phyloP scores from a whole-genome alignment of 306 rosid species.

The Begonia loranthoides region DNA sequence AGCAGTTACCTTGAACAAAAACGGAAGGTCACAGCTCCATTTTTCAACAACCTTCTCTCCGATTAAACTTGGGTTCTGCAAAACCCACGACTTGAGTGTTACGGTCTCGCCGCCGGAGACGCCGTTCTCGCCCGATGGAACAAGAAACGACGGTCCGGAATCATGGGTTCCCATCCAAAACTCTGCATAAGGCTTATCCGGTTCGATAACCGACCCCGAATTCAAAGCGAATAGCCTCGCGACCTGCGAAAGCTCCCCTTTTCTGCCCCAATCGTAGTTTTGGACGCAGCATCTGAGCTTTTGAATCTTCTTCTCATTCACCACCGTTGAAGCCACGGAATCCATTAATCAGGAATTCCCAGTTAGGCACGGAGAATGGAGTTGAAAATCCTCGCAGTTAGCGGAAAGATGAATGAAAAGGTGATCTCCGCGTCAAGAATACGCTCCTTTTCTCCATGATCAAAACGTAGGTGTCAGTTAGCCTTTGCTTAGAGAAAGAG shows the following conservation, averaged over 20 bases:
- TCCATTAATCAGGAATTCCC: conserved; percentile 1
- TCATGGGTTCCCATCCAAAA: conserved; percentile 94
- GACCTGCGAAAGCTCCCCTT: conserved; percentile 42
- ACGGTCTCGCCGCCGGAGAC: conserved; percentile 8
- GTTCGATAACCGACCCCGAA: conserved; percentile 32
- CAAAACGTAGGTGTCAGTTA: not conserved
- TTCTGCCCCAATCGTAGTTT: conserved; percentile 81
- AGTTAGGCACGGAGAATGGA: not conserved
- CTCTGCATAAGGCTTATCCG: conserved; percentile 64
- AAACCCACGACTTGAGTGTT: conserved; percentile 65
- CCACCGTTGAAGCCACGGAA: not conserved
- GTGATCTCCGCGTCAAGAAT: not conserved
- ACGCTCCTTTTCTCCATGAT: not conserved
- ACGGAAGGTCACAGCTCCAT: conserved; percentile 88
- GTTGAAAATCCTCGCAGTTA: not conserved
- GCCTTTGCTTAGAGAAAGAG: not conserved
- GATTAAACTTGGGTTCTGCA: conserved; percentile 47
- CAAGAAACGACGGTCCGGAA: conserved; percentile 71
- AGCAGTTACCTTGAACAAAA: conserved; percentile 61
- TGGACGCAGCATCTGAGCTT: conserved; percentile 55
- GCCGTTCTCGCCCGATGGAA: conserved; percentile 9
- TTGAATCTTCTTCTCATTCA: conserved; percentile 15
- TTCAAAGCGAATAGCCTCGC: conserved; percentile 50
- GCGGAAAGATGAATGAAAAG: not conserved
- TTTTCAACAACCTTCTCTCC: conserved; percentile 49